These are phyloP conservation scores for Colletotrichum karsti DNA, from an alignment of 2,329 filamentous ascomycete genomes.

Conservation along the genomic window DNA sequence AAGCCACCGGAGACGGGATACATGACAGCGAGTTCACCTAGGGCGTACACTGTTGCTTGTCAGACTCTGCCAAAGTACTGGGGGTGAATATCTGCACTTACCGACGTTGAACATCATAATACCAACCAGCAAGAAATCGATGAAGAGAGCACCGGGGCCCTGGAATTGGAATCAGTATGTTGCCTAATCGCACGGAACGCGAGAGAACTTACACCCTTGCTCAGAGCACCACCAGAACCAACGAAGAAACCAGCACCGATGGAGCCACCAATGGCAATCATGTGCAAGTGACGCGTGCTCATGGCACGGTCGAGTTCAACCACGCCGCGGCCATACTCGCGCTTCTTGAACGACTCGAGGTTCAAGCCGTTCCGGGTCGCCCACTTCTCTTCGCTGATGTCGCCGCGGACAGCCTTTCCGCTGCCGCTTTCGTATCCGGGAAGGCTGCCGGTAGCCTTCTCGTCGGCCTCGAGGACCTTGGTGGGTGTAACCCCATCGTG, in stretches of 20 bases:
- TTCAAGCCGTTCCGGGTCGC: slow-evolving; percentile 47
- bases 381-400: slow-evolving; percentile 39
- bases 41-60: slow-evolving; percentile 54
- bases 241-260: slow-evolving; percentile 72
- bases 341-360: slow-evolving; percentile 48
- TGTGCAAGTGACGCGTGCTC: slow-evolving; percentile 66
- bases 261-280: slow-evolving; percentile 70
- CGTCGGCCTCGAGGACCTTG: slow-evolving; percentile 24
- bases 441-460: slow-evolving; percentile 16
- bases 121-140: slow-evolving; percentile 64
- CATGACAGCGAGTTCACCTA: slow-evolving; percentile 69
- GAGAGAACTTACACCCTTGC: slow-evolving; percentile 44
- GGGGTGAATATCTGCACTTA: slow-evolving; percentile 4
- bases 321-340: slow-evolving; percentile 27
- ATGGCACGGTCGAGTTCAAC: slow-evolving; percentile 54
- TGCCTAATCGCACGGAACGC: neutral
- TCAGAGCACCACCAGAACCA: slow-evolving; percentile 63
- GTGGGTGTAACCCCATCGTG: slow-evolving; percentile 21
- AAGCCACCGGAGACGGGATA: slow-evolving; percentile 71
- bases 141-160: slow-evolving; percentile 52
- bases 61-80: fast-evolving
- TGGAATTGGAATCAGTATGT: neutral
- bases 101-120: slow-evolving; percentile 68
- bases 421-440: slow-evolving; percentile 20
- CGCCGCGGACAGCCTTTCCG: slow-evolving; percentile 27